Base-by-base conservation (phyloP, 805 yeast genomes). In the Starmera dryadoides region DNA sequence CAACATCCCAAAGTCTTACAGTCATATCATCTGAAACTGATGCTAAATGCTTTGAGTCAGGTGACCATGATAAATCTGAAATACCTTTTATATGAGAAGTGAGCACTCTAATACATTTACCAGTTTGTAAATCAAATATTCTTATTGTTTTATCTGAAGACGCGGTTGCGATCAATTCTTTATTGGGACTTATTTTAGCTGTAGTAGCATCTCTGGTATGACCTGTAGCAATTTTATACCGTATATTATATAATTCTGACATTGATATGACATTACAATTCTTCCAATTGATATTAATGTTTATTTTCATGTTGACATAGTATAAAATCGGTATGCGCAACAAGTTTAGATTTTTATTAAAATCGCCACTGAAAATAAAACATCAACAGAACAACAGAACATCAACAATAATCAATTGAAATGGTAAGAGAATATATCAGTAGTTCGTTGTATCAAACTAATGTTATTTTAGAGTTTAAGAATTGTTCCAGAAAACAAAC, bases 21-120 rank as follows among this genome's bases (percentile, higher is more conserved):
- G 94, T 79, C 44, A 78, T 67, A 58, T 91, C 98, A 56, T 91
- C 96, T 0, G 95, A 82, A 1, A 83, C 93, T 0, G 95, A 76
- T 2, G 95, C 96, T 6, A 91, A 43, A 36, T 82, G 75, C 37
- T 68, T 64, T 11, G 83, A 71, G 55, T 84, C 81, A 2, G 91
- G 89, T 1, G 89, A 76, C 78, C 88, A 91, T 29, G 76, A 73
- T 1, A 93, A 49, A 43, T 81, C 88, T 12, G 89, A 81, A 2
- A 91, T 67, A 1, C 95, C 93, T 21, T 60, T 68, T 2, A 74
- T 57, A 55, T 91, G 95, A 1, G 88, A 89, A 9, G 46, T 43
- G 3, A 64, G 45, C 2, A 64, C 55, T 21, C 64, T 47, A 9
- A 59, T 42, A 21, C 64, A 48, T 6, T 50, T 43, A 2, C 71